These are phyloP conservation scores for Penicillium sp. DNA, from an alignment of 2,329 filamentous ascomycete species.

Conservation along the genomic window DNA sequence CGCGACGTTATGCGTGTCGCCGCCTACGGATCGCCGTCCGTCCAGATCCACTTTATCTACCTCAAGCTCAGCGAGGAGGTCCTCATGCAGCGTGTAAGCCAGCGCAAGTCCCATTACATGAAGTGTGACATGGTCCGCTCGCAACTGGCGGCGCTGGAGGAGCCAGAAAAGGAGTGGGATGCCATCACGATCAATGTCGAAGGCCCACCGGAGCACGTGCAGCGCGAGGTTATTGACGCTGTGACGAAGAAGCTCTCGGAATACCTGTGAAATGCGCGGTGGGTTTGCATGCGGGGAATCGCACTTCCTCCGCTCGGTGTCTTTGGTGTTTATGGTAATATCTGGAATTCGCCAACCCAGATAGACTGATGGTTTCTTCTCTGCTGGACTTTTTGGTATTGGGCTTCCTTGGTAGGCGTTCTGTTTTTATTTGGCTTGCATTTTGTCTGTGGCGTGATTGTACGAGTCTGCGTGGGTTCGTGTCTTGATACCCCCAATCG, in stretches of 20 bases:
- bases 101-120: slow-evolving; percentile 88
- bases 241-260: slow-evolving; percentile 59
- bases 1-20: slow-evolving; percentile 85
- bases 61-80: slow-evolving; percentile 75
- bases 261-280: not conserved
- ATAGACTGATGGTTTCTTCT: not conserved
- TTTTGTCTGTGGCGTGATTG: slow-evolving; percentile 3
- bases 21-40: slow-evolving; percentile 69
- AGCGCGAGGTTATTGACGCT: slow-evolving; percentile 59
- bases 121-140: slow-evolving; percentile 92
- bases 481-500: slow-evolving; percentile 9
- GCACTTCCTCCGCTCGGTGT: slow-evolving; percentile 13
- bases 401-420: slow-evolving; percentile 4
- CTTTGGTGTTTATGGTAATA: slow-evolving; percentile 14
- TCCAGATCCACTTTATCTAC: slow-evolving; percentile 91
- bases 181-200: slow-evolving; percentile 68
- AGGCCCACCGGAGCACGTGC: slow-evolving; percentile 58
- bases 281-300: slow-evolving; percentile 9
- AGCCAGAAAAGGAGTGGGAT: slow-evolving; percentile 73
- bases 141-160: slow-evolving; percentile 86
- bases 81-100: slow-evolving; percentile 72
- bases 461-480: slow-evolving; percentile 1
- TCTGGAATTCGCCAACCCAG: not conserved
- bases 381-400: not conserved
- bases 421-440: slow-evolving; percentile 4